Evolutionary conservation across 2,329 filamentous ascomycete genomes (phyloP).

Genomic region (Penicillium polonicum): DNA sequence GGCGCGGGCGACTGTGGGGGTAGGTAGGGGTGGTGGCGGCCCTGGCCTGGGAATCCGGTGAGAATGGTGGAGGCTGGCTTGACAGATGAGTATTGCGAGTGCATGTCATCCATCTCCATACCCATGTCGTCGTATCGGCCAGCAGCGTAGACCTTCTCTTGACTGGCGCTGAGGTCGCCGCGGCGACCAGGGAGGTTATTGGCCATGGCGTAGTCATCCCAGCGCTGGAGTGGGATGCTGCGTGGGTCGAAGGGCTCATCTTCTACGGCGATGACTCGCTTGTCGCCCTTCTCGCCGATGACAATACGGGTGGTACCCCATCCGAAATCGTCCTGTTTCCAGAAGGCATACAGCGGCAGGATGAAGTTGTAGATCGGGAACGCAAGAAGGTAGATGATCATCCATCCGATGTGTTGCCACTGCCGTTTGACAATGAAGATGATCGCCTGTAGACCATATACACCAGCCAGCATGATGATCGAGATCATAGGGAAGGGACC

Average conservation of each 20-base stretch:
- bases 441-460: conserved; percentile 92
- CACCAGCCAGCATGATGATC: conserved; percentile 80
- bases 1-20: conserved; percentile 78
- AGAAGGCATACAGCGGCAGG: conserved; percentile 95
- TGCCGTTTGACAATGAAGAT: conserved; percentile 97
- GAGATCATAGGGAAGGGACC: conserved; percentile 85
- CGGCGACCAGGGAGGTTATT: conserved; percentile 92
- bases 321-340: conserved; percentile 98
- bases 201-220: conserved; percentile 88
- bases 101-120: conserved; percentile 94
- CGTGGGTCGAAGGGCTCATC: conserved; percentile 87
- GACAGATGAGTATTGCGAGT: conserved; percentile 90
- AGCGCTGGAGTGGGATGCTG: conserved; percentile 88
- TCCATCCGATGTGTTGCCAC: conserved; percentile 99
- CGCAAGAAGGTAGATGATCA: conserved; percentile 97
- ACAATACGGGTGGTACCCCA: conserved; percentile 99
- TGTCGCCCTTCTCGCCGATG: conserved; percentile 87
- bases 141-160: conserved; percentile 55
- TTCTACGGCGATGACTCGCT: conserved; percentile 80
- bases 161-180: conserved; percentile 64
- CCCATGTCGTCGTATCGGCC: conserved; percentile 72
- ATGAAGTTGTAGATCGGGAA: conserved; percentile 92
- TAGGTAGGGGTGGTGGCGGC: conserved; percentile 65
- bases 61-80: conserved; percentile 83
- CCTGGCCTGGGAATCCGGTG: conserved; percentile 72